Evolutionary conservation across 306 rosid species (phyloP).

Genomic region (Rubus parviflorus): DNA sequence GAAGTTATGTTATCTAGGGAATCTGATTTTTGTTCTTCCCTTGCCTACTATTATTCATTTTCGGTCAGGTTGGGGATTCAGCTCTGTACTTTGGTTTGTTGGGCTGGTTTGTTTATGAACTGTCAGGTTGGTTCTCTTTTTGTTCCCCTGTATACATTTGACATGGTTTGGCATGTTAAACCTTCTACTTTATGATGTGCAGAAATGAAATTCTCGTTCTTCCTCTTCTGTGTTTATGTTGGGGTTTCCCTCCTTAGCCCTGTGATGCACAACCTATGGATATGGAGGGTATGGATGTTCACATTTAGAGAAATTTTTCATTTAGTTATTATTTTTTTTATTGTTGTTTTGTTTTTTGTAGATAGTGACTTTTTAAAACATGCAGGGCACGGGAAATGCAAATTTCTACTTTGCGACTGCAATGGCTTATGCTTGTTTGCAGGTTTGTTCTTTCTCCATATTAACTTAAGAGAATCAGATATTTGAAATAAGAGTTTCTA

Average conservation of each 20-base stretch:
- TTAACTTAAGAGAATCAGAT: background rate
- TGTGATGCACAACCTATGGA: conserved; percentile 99
- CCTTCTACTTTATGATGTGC: conserved; percentile 42
- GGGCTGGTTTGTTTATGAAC: conserved; percentile 85
- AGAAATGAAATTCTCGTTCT: conserved; percentile 91
- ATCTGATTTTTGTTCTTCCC: conserved; percentile 15
- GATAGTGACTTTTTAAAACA: conserved; percentile 23
- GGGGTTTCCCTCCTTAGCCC: conserved; percentile 95
- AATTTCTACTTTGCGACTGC: conserved; percentile 95
- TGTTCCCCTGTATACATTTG: background rate
- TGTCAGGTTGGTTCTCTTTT: conserved; percentile 46
- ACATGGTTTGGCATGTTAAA: conserved; percentile 18
- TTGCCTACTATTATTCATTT: conserved; percentile 23
- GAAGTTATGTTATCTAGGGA: background rate
- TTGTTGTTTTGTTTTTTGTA: background rate
- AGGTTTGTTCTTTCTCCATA: conserved; percentile 43
- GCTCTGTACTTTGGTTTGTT: conserved; percentile 80
- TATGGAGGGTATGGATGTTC: conserved; percentile 78
- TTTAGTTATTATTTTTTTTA: background rate
- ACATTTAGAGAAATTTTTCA: background rate
- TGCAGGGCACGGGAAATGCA: conserved; percentile 97
- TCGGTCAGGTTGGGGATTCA: conserved; percentile 77
- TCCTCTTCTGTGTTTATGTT: conserved; percentile 77
- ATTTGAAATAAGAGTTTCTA: background rate
- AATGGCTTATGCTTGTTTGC: conserved; percentile 83